Evolutionary conservation across 1,139 yeast species (phyloP).

Genomic region (Pichia norvegensis): DNA sequence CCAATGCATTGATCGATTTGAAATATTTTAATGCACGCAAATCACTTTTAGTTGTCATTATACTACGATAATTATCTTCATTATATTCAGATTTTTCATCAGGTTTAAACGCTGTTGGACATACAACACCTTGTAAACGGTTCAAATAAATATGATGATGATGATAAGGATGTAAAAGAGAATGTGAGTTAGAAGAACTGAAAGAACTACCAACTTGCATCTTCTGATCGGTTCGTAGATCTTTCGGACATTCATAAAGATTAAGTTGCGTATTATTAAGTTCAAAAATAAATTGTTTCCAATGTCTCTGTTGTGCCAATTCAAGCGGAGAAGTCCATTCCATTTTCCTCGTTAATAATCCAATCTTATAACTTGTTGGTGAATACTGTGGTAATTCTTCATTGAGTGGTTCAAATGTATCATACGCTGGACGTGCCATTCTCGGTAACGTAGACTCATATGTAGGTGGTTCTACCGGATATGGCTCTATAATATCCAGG

Average conservation of each 20-base stretch:
- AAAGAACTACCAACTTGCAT: slow-evolving; percentile 11
- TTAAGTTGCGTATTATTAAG: slow-evolving; percentile 70
- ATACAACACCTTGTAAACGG: not conserved
- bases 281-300: slow-evolving; percentile 59
- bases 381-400: slow-evolving; percentile 44
- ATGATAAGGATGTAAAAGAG: slow-evolving; percentile 17
- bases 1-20: slow-evolving; percentile 29
- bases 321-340: slow-evolving; percentile 68
- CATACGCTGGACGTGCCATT: slow-evolving; percentile 38
- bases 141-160: slow-evolving; percentile 13
- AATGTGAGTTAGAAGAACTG: slow-evolving; percentile 9
- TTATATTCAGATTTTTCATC: slow-evolving; percentile 5
- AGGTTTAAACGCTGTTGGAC: slow-evolving; percentile 6
- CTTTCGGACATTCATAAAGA: slow-evolving; percentile 35
- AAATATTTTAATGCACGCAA: slow-evolving; percentile 33
- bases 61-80: slow-evolving; percentile 29
- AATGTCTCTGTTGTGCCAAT: slow-evolving; percentile 49
- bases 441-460: slow-evolving; percentile 26
- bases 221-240: slow-evolving; percentile 8
- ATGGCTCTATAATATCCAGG: slow-evolving; percentile 22
- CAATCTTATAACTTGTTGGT: slow-evolving; percentile 52
- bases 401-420: slow-evolving; percentile 22
- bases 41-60: slow-evolving; percentile 32
- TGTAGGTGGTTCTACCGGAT: slow-evolving; percentile 26
- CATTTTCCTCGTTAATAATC: slow-evolving; percentile 45